Percentiles rank a stretch among this genome's conserved stretches.
These are phyloP conservation scores for Eleusine coracana DNA, from an alignment of 176 grass and related monocot species.

Conservation along the genomic window DNA sequence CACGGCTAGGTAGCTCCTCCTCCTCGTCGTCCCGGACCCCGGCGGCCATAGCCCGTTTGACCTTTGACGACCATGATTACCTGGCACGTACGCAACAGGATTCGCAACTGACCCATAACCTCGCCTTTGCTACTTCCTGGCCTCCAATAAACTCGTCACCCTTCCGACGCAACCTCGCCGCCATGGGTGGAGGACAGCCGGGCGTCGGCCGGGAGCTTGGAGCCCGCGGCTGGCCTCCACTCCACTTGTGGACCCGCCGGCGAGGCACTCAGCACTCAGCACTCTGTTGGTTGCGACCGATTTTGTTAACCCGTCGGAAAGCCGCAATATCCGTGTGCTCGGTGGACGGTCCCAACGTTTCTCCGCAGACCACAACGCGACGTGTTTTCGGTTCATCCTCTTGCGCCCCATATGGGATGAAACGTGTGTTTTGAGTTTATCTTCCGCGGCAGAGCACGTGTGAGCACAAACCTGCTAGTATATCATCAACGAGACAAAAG, in stretches of 20 bases:
- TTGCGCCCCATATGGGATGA: not conserved
- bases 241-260: constrained; percentile 30
- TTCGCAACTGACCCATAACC: not conserved
- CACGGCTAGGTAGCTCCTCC: not conserved
- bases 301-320: not conserved
- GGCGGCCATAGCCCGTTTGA: not conserved
- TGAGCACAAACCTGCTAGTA: not conserved
- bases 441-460: not conserved
- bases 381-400: not conserved
- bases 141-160: not conserved
- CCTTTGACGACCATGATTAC: constrained; percentile 1
- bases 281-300: not conserved
- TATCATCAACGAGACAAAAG: not conserved
- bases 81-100: not conserved
- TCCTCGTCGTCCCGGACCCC: not conserved
- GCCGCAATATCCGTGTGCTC: not conserved
- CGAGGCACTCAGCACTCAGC: not conserved
- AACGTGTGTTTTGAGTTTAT: not conserved
- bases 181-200: not conserved
- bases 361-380: not conserved
- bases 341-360: not conserved
- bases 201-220: not conserved
- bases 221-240: constrained; percentile 7
- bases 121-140: not conserved
- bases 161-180: not conserved